phyloP scores from a whole-genome alignment of 108 stramenopile species.

The Nannochloropsis granulata region DNA sequence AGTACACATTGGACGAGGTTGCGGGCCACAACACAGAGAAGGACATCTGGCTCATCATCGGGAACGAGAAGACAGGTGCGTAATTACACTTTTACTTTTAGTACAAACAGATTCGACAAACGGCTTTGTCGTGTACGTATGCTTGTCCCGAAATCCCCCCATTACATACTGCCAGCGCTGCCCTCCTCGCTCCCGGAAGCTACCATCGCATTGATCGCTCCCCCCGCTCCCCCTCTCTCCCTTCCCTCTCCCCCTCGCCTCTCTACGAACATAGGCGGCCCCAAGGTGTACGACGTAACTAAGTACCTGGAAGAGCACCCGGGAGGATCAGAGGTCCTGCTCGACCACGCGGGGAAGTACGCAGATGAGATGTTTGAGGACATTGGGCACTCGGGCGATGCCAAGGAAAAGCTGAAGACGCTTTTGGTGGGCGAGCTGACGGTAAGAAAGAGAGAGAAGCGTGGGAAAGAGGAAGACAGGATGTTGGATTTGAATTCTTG shows the following conservation, averaged over 20 bases:
- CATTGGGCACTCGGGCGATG: conserved; percentile 88
- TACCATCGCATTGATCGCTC: background rate
- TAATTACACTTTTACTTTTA: background rate
- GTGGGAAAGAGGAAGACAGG: too few species aligned
- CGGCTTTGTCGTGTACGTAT: too few species aligned
- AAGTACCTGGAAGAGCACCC: conserved; percentile 88
- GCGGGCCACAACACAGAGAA: conserved; percentile 67
- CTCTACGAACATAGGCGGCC: conserved; percentile 46
- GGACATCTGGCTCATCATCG: conserved; percentile 88
- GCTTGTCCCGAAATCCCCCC: background rate
- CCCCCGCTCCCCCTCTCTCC: background rate
- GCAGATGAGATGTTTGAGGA: conserved; percentile 91
- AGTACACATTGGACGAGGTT: conserved; percentile 64
- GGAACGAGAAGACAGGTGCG: conserved; percentile 71
- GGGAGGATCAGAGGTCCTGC: conserved; percentile 82
- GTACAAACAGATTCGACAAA: background rate
- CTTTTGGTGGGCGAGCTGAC: conserved; percentile 4
- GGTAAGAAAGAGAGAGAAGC: background rate
- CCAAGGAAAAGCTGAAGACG: conserved; percentile 56
- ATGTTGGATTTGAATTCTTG: too few species aligned
- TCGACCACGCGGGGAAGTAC: conserved; percentile 53
- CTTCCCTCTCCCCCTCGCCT: background rate
- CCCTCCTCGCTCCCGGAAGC: too few species aligned
- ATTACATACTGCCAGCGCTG: background rate
- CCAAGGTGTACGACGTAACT: conserved; percentile 94